Base-by-base conservation (phyloP, 2,329 filamentous ascomycete genomes). In the Mariannaea elegans region DNA sequence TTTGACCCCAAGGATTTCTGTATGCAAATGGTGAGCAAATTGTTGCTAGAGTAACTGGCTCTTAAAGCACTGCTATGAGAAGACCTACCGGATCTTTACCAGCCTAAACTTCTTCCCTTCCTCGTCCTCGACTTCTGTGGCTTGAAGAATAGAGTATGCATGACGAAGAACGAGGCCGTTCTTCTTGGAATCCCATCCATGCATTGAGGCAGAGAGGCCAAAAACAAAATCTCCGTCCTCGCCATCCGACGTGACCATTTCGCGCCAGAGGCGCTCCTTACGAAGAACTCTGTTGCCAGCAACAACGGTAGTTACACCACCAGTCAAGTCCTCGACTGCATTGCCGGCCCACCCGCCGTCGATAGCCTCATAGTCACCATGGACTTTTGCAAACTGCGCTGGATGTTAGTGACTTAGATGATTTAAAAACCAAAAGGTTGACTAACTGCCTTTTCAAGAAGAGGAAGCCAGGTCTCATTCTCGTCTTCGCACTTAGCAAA, bases 381-480 rank as follows among this genome's bases (percentile, higher is more conserved):
- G 90, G 0, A 87, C 86, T 71, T 93, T 93, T n/a, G 90, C 90
- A 69, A 89, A 92, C 6, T 72, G 14, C 1, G 18, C n/a, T 2
- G 2, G 8, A 31, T 2, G 9, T 71, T 31, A 71, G 56, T 6
- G 3, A 56, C 3, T 21, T 10, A 4, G 21, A 39, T 0, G 8
- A 10, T 18, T 8, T 10, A 4, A 14, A 13, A 4, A 31, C n/a
- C 0, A 4, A 14, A 1, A 4, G 8, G 5, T 7, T 2, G n/a
- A 67, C 71, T 59, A 49, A 72, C 71, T 19, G 90, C 90, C 71
- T 92, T 92, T 67, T 92, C 90, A 2, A 92, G 81, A 45, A 92
- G 75, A 0, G 90, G 90, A 19, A 92, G 79, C 90, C 90, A 92
- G 0, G 89, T 92, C 73, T 92, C 90, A 68, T 91, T 91, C 1